Percentiles rank a stretch among this genome's conserved stretches.
These are phyloP conservation scores for Hippophae tibetana DNA, from an alignment of 306 rosid genomes.

Conservation along the genomic window DNA sequence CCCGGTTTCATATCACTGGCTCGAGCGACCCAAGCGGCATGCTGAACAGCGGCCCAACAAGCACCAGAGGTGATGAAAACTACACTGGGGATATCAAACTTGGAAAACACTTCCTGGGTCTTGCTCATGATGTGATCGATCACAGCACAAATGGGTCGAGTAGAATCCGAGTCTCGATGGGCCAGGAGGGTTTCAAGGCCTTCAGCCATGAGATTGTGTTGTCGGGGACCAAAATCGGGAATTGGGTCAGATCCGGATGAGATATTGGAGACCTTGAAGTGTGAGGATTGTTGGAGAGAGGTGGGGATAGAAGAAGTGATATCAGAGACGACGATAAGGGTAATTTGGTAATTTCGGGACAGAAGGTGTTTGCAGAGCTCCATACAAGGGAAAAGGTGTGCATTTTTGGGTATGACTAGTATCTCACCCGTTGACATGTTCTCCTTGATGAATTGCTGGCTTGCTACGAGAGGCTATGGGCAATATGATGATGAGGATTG, in stretches of 20 bases:
- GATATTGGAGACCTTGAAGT: conserved; percentile 29
- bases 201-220: conserved; percentile 1
- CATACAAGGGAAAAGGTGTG: conserved; percentile 49
- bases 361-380: conserved; percentile 56
- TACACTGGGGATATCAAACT: conserved; percentile 2
- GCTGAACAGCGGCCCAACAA: conserved; percentile 11
- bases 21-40: conserved; percentile 13
- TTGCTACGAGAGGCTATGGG: neutral
- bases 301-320: conserved; percentile 40
- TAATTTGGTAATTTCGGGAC: conserved; percentile 29
- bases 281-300: conserved; percentile 35
- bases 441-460: neutral
- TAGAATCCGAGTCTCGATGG: conserved; percentile 4
- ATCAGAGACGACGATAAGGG: conserved; percentile 33
- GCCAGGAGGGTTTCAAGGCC: conserved; percentile 33
- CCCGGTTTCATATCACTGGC: conserved; percentile 1
- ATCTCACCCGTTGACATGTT: conserved; percentile 24
- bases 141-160: conserved; percentile 38
- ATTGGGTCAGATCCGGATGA: conserved; percentile 7
- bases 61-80: conserved; percentile 13
- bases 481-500: neutral
- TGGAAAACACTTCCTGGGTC: conserved; percentile 14
- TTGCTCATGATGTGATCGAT: conserved; percentile 12
- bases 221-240: conserved; percentile 7
- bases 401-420: conserved; percentile 44